Base-by-base conservation (phyloP, 192 early-diverging fungal genomes). In the Coemansia sp. region DNA sequence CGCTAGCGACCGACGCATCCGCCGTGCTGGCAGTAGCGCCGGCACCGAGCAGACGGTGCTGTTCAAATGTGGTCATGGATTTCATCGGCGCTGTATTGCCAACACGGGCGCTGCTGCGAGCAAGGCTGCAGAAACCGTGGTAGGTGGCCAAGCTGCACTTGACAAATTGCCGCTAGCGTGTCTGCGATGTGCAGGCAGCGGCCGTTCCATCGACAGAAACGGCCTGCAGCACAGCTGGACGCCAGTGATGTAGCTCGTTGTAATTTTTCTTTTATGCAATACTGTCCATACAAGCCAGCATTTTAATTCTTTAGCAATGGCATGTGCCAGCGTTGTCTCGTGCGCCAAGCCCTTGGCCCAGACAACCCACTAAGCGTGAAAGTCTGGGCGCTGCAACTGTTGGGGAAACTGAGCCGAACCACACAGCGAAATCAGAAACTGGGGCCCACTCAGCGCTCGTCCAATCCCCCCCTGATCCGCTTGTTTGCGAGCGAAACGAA, bases 51-150 rank as follows among this genome's bases (percentile, higher is more conserved):
- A 56, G 28, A 60, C 65, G 22, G 71, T 74, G 48, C 58, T 80
- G 56, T 80, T 74, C 68, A 80, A 68, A 60, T 80, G 77, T 49
- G 71, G 71, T 10, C 77, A 80, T 48, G 68, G 71, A 41, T 74
- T 63, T 51, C 77, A 80, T 28, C 62, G 51, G 30, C 58, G 26
- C 52, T 80, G 77, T 62, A 54, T 70, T 52, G 26, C 56, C 22
- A 56, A 9, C 5, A 19, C 53, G 0, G 50, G n/a, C 19, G 34
- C 23, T 18, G n/a, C 34, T 0, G n/a, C 54, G 23, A 21, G 18
- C 19, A 26, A 60, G 61, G 7, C 49, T 50, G 60, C 23, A 8
- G 54, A 38, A 26, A 34, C 23, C 21, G 21, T 41, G 8, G 54
- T 32, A 34, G 57, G 56, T 38, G 48, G 49, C 31, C 41, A 25